Evolutionary conservation across 129 eudicot genomes (phyloP).

Genomic region (Centella asiatica): DNA sequence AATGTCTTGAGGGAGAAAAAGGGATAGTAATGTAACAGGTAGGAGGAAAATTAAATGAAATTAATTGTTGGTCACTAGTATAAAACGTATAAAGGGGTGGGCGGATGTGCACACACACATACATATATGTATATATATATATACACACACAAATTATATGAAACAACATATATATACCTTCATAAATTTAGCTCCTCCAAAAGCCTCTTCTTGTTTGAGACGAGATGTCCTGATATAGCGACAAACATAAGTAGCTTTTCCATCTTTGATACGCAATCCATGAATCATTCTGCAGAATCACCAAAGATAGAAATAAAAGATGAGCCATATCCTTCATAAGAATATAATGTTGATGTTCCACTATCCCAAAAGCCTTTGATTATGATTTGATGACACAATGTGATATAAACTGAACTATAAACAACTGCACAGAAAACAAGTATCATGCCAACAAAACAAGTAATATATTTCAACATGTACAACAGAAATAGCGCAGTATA

Average conservation of each 20-base stretch:
- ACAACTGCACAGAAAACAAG: too few relatives aligned
- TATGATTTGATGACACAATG: too few relatives aligned
- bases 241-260: conserved; percentile 87
- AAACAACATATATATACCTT: conserved; percentile 38
- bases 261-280: conserved; percentile 91
- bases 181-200: conserved; percentile 72
- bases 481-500: too few relatives aligned
- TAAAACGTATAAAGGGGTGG: too few relatives aligned
- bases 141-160: neutral
- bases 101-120: neutral
- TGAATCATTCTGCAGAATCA: conserved; percentile 71
- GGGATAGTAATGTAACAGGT: too few relatives aligned
- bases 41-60: too few relatives aligned
- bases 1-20: too few relatives aligned
- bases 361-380: neutral
- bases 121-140: neutral
- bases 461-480: too few relatives aligned
- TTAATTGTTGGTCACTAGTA: too few relatives aligned
- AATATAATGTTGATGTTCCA: too few relatives aligned
- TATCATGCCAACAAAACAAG: too few relatives aligned
- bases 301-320: neutral
- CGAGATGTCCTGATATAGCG: conserved; percentile 88
- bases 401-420: too few relatives aligned
- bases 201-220: conserved; percentile 75
- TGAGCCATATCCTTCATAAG: neutral